phyloP scores from a whole-genome alignment of 768 basidiomycete genomes.

The Imleria badia region DNA sequence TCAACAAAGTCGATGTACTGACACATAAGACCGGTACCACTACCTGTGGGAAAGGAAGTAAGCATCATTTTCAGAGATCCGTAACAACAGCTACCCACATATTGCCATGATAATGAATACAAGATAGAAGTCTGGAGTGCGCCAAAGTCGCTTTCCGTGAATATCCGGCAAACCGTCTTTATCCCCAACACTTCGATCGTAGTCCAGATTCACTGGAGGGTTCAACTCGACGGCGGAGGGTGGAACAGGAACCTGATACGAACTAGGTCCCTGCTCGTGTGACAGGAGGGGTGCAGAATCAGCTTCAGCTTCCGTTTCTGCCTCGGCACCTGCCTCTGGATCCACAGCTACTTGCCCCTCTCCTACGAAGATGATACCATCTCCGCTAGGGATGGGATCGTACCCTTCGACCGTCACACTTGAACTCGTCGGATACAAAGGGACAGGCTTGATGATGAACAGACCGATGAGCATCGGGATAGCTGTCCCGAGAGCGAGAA shows the following conservation, averaged over 20 bases:
- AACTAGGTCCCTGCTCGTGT: no score
- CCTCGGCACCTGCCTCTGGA: constrained; percentile 13
- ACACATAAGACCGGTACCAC: constrained; percentile 80
- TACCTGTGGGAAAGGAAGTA: constrained; percentile 41
- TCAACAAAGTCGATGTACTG: constrained; percentile 19
- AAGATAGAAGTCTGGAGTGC: constrained; percentile 61
- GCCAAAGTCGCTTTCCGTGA: constrained; percentile 51
- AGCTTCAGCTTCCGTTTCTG: constrained; percentile 17
- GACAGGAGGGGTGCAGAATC: constrained; percentile 23
- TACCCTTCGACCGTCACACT: constrained; percentile 13
- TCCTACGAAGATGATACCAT: constrained; percentile 23
- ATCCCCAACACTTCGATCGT: constrained; percentile 4
- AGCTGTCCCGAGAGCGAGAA: constrained; percentile 77
- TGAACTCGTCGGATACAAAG: constrained; percentile 44
- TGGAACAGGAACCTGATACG: constrained; percentile 20
- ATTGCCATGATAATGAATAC: constrained; percentile 55
- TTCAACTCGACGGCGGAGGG: constrained; percentile 25
- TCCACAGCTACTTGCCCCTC: constrained; percentile 17
- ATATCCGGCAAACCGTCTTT: constrained; percentile 46
- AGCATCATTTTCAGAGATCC: neutral
- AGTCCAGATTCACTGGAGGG: constrained; percentile 4
- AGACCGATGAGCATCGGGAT: constrained; percentile 78
- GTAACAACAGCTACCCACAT: constrained; percentile 39
- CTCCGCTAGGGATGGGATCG: constrained; percentile 16
- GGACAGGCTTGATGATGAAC: constrained; percentile 69